Conservation (phyloP, 345 rosid species). For the Lepidium didymum region DNA sequence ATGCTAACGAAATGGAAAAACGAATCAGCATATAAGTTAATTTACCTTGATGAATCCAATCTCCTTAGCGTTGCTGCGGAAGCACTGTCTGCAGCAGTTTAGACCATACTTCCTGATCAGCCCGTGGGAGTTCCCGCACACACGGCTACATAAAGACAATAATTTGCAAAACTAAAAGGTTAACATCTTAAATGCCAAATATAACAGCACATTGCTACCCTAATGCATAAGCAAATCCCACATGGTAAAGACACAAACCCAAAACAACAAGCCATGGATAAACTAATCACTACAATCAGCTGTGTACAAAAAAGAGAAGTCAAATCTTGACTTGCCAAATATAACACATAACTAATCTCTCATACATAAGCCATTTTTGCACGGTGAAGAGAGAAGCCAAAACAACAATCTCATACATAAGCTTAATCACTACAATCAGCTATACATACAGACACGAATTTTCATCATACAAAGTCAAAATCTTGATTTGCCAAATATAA, state of each 20-base stretch:
- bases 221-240: neutral
- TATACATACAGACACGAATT: too few species aligned
- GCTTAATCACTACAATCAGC: neutral
- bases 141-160: constrained; percentile 10
- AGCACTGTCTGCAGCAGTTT: neutral
- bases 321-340: neutral
- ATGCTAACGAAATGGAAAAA: neutral
- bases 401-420: neutral
- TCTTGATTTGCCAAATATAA: too few species aligned
- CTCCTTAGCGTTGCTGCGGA: constrained; percentile 26
- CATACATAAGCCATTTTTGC: neutral
- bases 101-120: constrained; percentile 28
- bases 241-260: too few species aligned
- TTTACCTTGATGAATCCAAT: constrained; percentile 48
- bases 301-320: too few species aligned
- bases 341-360: neutral
- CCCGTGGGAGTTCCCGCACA: constrained; percentile 27
- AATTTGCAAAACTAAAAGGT: neutral
- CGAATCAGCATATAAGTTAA: neutral
- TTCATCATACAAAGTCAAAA: too few species aligned
- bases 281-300: too few species aligned
- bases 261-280: too few species aligned
- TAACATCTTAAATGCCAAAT: neutral
- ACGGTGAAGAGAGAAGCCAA: neutral
- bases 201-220: neutral